These are phyloP conservation scores for Tetrapisispora pingtungensis DNA, from an alignment of 805 yeast species.

Conservation along the genomic window DNA sequence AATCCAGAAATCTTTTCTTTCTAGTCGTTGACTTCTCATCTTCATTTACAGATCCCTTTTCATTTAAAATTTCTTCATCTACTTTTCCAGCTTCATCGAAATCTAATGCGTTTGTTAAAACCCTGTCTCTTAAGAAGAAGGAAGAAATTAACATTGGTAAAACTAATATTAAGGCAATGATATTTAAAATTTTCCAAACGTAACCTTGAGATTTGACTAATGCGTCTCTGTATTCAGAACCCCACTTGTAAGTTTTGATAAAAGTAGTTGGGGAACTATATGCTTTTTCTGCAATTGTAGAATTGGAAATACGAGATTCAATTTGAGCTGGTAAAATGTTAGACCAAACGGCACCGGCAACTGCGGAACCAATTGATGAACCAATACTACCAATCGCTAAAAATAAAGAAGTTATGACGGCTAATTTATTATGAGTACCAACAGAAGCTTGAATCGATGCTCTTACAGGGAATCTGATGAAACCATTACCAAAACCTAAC, in stretches of 20 bases:
- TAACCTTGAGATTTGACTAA: constrained; percentile 46
- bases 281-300: constrained; percentile 32
- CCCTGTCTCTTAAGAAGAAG: constrained; percentile 44
- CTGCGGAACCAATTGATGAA: constrained; percentile 51
- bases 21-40: neutral
- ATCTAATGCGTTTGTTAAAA: constrained; percentile 23
- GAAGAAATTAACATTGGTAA: constrained; percentile 41
- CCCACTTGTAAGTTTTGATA: constrained; percentile 43
- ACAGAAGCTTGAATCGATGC: constrained; percentile 49
- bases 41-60: neutral
- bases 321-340: constrained; percentile 41
- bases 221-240: constrained; percentile 43
- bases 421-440: constrained; percentile 50
- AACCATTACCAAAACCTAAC: constrained; percentile 68
- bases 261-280: constrained; percentile 44
- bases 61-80: neutral
- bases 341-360: constrained; percentile 65
- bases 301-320: constrained; percentile 26
- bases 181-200: constrained; percentile 45
- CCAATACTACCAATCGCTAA: constrained; percentile 53
- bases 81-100: constrained; percentile 3
- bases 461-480: constrained; percentile 59
- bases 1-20: neutral
- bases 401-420: constrained; percentile 47
- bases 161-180: constrained; percentile 44